Percentiles rank a stretch among this genome's conserved stretches.
phyloP scores from a whole-genome alignment of 2,329 filamentous ascomycete species.

The Alternaria arborescens region DNA sequence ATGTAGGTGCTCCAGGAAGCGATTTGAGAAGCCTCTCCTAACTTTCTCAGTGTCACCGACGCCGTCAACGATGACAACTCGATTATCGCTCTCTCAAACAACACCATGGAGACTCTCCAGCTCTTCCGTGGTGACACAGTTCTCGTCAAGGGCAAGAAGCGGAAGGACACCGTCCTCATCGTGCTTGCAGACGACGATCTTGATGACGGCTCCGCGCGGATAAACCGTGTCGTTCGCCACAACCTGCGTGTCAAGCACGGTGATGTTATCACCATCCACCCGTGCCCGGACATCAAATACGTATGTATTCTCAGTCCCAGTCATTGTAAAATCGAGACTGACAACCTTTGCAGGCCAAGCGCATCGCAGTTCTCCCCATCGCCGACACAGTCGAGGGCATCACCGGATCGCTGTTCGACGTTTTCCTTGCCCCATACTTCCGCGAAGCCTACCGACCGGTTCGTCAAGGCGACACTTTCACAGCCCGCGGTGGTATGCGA shows the following conservation, averaged over 20 bases:
- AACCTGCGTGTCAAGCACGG: slow-evolving; percentile 98
- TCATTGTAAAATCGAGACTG: slow-evolving; percentile 16
- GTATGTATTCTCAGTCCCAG: slow-evolving; percentile 64
- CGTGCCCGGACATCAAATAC: slow-evolving; percentile 99
- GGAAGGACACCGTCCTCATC: slow-evolving; percentile 98
- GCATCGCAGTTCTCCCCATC: slow-evolving; percentile 96
- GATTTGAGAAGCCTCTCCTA: slow-evolving; percentile 27
- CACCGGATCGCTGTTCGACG: slow-evolving; percentile 96
- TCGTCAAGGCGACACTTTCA: slow-evolving; percentile 97
- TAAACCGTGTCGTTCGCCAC: slow-evolving; percentile 98
- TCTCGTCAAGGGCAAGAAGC: slow-evolving; percentile 98
- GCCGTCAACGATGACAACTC: slow-evolving; percentile 99
- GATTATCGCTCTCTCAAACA: slow-evolving; percentile 96
- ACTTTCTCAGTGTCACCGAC: slow-evolving; percentile 84
- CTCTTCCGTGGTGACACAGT: slow-evolving; percentile 99
- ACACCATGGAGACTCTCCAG: slow-evolving; percentile 98
- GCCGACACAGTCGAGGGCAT: slow-evolving; percentile 98
- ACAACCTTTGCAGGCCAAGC: slow-evolving; percentile 77
- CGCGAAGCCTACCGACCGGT: slow-evolving; percentile 98
- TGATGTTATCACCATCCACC: slow-evolving; percentile 95
- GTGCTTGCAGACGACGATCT: slow-evolving; percentile 97
- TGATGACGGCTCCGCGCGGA: slow-evolving; percentile 94
- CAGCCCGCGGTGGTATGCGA: slow-evolving; percentile 95
- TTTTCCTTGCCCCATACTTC: slow-evolving; percentile 99
- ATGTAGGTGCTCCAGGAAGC: slow-evolving; percentile 70